Percentiles rank a stretch among this genome's conserved stretches.
Conservation (phyloP, 352 stramenopile species). For the Pythium sp. region DNA sequence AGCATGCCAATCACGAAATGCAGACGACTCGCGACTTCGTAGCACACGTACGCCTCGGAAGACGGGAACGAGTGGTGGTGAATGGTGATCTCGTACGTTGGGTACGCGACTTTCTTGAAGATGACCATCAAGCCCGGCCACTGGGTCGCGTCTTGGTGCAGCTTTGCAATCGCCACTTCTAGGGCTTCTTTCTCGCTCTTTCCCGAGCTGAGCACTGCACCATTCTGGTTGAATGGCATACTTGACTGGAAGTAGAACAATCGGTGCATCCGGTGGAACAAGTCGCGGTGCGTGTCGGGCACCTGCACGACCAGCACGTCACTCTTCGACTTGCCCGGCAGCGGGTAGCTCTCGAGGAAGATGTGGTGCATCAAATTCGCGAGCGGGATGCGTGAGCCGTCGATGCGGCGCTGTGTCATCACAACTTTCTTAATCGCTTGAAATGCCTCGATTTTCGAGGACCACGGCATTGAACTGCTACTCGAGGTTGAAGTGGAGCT, state of each 20-base stretch:
- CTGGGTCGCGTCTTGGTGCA: conserved; percentile 43
- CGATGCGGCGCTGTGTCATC: conserved; percentile 62
- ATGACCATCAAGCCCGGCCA: conserved; percentile 75
- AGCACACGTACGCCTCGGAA: conserved; percentile 58
- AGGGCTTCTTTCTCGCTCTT: conserved; percentile 25
- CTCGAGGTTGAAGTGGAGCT: not conserved
- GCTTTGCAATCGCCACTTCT: conserved; percentile 24
- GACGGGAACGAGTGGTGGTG: conserved; percentile 39
- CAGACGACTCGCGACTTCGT: conserved; percentile 58
- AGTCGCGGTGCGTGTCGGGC: conserved; percentile 32
- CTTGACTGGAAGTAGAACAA: conserved; percentile 71
- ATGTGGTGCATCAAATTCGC: conserved; percentile 56
- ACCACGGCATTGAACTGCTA: conserved; percentile 6
- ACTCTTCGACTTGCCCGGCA: conserved; percentile 26
- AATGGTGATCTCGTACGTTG: conserved; percentile 38
- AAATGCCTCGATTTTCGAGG: conserved; percentile 40
- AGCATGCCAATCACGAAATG: conserved; percentile 47
- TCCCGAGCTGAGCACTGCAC: not conserved
- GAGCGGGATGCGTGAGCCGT: conserved; percentile 68
- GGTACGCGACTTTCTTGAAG: conserved; percentile 71
- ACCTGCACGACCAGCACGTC: conserved; percentile 57
- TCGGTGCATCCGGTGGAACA: conserved; percentile 69
- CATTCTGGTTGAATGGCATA: conserved; percentile 16
- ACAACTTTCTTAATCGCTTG: conserved; percentile 42
- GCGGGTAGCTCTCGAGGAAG: conserved; percentile 43